Evolutionary conservation across 371 early-diverging fungal genomes (phyloP), one percentile per base, ranked within the genome.

Genomic region (Saksenaea vasiformis): DNA sequence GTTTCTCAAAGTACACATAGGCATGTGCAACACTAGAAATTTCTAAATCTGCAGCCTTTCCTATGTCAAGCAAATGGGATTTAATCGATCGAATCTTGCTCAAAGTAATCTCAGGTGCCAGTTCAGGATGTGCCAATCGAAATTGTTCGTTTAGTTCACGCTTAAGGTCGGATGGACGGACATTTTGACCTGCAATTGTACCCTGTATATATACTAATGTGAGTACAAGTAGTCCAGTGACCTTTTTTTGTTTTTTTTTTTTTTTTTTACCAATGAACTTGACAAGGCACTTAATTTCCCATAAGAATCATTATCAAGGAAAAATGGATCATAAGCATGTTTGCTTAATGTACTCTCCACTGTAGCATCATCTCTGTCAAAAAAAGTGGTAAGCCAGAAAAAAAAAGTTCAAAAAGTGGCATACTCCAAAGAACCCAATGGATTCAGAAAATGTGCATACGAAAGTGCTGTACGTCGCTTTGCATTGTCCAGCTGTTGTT

Each of bases 1-100:
- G 87, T 69, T 96, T 97, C 72, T 98, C 98, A 77, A 97, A 92
- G 71, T 92, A 97, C 1, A 91, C 96, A 81, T 88, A 93, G 0
- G 95, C 88, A 58, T 86, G 83, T 0, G 98, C 97, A 8, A 96
- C 89, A 57, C 91, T 94, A 1, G 96, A 94, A 15, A 96, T 76
- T 76, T 98, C 98, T 51, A 96, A 72, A 72, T 95, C 90, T 61
- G 73, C 65, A 15, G 54, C 58, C 58, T 66, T 68, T 7, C 70
- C 77, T 37, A 78, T 73, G 17, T 76, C 82, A 13, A 93, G 60
- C 55, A 95, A 64, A 58, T 85, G 81, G 0, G 70, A 55, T 59
- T 95, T 95, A 61, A 93, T 73, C 22, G 81, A 84, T 22, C 94
- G 81, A 26, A 95, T 93, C 68, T 93, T 90, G 60, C 87, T 88